Base-by-base conservation (phyloP, 2,329 filamentous ascomycete species). In the Ophidiomyces ophidiicola region DNA sequence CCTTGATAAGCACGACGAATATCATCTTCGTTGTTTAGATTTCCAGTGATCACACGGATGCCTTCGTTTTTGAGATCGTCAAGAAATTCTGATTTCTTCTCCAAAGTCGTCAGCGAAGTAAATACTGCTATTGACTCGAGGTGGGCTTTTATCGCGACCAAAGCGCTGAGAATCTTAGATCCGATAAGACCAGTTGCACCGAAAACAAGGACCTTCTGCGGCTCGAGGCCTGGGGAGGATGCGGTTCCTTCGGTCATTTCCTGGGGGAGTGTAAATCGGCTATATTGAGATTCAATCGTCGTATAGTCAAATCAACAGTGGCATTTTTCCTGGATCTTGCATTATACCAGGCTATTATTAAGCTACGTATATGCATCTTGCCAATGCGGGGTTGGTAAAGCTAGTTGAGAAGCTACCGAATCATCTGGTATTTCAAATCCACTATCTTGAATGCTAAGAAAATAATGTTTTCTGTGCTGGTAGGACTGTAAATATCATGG, bases 1-100 rank as follows among this genome's bases (percentile, higher is more conserved):
- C 67, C 66, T 46, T 67, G 50, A 47, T 74, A 80, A 2, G 76
- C 76, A n/a, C 64, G 62, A 12, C 60, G 55, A 2, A 81, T 61
- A 38, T 75, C 71, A 7, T 60, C 52, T 17, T 69, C 64, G 17
- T 66, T 69, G 2, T 60, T 61, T 4, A 78, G 50, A 50, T 77
- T 65, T 15, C 76, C 76, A 0, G 70, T 61, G 14, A 77, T 60
- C 4, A 80, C 61, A 6, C 71, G 62, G 5, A 75, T 65, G 2
- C 69, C 69, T 42, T 61, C 53, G 14, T 53, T 48, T 48, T 68
- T 63, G 47, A 70, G 56, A 1, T 56, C 52, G 21, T 69, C 62
- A 7, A 80, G 61, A 21, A 67, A 56, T 1, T 61, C 53, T 1
- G 58, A 45, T 48, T 79, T 80, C 6, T 57, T 62, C 33, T 64